Conservation (phyloP, 1,284 basidiomycete genomes). For the Fistulinella cinereoalba region DNA sequence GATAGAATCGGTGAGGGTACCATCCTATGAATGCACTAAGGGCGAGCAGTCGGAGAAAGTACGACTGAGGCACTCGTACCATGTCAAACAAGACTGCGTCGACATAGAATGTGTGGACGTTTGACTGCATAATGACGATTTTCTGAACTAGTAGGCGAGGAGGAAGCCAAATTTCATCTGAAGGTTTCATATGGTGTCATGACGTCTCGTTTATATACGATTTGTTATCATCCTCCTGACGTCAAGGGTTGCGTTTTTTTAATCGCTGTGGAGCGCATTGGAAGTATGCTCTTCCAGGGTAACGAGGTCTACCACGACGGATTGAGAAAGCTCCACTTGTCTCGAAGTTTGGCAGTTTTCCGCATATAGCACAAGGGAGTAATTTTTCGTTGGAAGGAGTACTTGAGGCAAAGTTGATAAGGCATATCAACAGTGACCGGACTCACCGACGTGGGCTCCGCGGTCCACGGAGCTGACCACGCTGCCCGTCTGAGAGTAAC, state of each 20-base stretch:
- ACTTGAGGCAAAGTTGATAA: background rate
- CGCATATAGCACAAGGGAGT: background rate
- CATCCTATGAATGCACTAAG: conserved; percentile 46
- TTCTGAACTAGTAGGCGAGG: background rate
- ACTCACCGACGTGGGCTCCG: too few species aligned
- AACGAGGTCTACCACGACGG: conserved; percentile 6
- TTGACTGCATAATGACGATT: conserved; percentile 25
- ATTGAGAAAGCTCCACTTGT: conserved; percentile 14
- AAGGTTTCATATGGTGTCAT: background rate
- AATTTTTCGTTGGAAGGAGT: background rate
- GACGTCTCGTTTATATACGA: conserved; percentile 29
- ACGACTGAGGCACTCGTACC: conserved; percentile 40
- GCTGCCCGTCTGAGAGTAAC: too few species aligned
- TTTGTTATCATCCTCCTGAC: conserved; percentile 21
- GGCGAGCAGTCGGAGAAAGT: conserved; percentile 18
- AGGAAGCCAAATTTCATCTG: conserved; percentile 14
- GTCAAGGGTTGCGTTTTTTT: conserved; percentile 28
- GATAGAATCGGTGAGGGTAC: conserved; percentile 74
- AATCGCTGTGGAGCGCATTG: conserved; percentile 4
- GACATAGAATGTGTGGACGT: conserved; percentile 40
- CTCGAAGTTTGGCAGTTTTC: background rate
- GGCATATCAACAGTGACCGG: too few species aligned
- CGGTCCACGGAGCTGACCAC: too few species aligned
- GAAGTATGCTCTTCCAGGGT: background rate
- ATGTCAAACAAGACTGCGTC: conserved; percentile 75